Conservation (phyloP, 257 asterid species). For the Solanum arcanum region DNA sequence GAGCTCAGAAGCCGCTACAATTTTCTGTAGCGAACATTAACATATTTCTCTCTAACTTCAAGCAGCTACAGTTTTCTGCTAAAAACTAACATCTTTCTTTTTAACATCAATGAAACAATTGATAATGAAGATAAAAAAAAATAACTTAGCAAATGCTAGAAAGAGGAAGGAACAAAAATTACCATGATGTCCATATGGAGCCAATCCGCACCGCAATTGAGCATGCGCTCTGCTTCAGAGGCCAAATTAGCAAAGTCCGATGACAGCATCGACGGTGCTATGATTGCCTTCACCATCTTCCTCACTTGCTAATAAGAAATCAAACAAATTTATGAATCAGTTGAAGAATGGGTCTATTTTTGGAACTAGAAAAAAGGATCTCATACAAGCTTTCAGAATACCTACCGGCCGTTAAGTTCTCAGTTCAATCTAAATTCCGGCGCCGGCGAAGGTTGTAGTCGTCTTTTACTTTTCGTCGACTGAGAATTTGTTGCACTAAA, state of each 20-base stretch:
- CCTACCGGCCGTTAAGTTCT: not conserved
- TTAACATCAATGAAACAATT: not conserved
- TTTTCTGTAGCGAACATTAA: too few relatives aligned
- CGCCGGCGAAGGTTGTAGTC: not conserved
- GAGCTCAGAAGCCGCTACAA: not conserved
- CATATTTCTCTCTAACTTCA: too few relatives aligned
- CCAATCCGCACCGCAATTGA: slow-evolving; percentile 90
- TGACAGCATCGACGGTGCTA: slow-evolving; percentile 91
- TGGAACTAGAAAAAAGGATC: not conserved
- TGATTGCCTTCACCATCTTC: slow-evolving; percentile 50
- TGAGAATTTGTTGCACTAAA: not conserved
- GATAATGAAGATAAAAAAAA: not conserved
- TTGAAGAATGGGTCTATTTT: not conserved
- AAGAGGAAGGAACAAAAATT: not conserved
- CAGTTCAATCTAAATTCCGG: not conserved
- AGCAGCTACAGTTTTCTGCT: not conserved
- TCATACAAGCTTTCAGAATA: not conserved
- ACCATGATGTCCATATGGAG: slow-evolving; percentile 99
- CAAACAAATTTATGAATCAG: not conserved
- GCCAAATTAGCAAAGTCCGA: slow-evolving; percentile 95
- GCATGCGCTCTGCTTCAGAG: slow-evolving; percentile 71
- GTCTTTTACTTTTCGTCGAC: not conserved
- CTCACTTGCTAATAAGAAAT: not conserved
- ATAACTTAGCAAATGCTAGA: too few relatives aligned
- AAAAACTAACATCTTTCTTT: not conserved